Conservation (phyloP, 1,139 yeast species). For the Blastobotrys raffinosifermentans region DNA sequence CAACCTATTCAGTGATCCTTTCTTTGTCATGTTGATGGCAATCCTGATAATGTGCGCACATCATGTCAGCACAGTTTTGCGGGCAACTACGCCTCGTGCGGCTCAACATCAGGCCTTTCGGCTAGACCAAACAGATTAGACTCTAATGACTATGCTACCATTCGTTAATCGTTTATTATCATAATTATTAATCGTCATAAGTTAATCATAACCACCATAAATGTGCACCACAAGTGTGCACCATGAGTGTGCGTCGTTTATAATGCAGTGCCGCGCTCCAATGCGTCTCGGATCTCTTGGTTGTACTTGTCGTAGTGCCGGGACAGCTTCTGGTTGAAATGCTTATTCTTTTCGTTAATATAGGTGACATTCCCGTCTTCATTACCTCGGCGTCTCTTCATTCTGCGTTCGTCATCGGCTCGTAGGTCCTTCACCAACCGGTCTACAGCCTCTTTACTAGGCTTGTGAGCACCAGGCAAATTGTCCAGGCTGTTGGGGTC, state of each 20-base stretch:
- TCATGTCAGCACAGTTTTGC: too few relatives aligned
- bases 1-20: neutral
- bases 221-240: neutral
- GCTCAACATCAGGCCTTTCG: too few relatives aligned
- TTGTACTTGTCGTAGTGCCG: conserved; percentile 49
- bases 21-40: too few relatives aligned
- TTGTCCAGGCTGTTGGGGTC: conserved; percentile 1
- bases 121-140: too few relatives aligned
- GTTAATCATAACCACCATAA: neutral
- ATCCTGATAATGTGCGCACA: too few relatives aligned
- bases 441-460: conserved; percentile 38
- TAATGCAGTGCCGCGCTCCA: conserved; percentile 39
- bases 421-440: conserved; percentile 38
- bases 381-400: conserved; percentile 34
- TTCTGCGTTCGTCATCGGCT: conserved; percentile 33
- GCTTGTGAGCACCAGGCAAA: conserved; percentile 29
- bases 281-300: conserved; percentile 36
- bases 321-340: conserved; percentile 67
- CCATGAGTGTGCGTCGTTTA: conserved; percentile 11
- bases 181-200: neutral
- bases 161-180: neutral
- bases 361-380: conserved; percentile 35
- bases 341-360: conserved; percentile 70
- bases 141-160: too few relatives aligned
- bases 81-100: too few relatives aligned